Percentiles rank a stretch among this genome's conserved stretches.
Evolutionary conservation across 1,139 yeast genomes (phyloP).

Genomic region (Komagataea norvegica): DNA sequence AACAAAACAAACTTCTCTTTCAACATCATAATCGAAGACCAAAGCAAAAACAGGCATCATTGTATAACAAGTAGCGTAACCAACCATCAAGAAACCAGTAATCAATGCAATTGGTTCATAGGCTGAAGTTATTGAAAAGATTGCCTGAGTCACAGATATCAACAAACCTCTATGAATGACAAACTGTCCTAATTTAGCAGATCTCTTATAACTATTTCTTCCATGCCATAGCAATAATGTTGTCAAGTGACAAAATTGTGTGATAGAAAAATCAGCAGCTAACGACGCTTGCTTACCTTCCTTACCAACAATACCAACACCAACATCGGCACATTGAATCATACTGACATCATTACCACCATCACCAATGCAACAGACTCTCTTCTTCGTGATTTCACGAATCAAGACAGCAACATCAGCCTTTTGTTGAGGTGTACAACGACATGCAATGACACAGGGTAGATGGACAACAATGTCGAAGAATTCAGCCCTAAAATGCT

Average conservation of each 20-base stretch:
- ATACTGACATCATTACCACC: constrained; percentile 99
- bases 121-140: constrained; percentile 75
- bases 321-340: constrained; percentile 99
- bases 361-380: constrained; percentile 98
- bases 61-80: constrained; percentile 93
- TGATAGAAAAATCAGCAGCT: constrained; percentile 94
- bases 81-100: constrained; percentile 98
- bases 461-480: constrained; percentile 68
- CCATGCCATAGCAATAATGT: constrained; percentile 96
- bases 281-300: constrained; percentile 97
- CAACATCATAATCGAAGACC: constrained; percentile 87
- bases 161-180: constrained; percentile 94
- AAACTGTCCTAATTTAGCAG: constrained; percentile 92
- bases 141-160: constrained; percentile 95
- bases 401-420: constrained; percentile 90
- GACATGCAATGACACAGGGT: constrained; percentile 94
- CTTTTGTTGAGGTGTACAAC: constrained; percentile 98
- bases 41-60: constrained; percentile 98
- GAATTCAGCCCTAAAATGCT: constrained; percentile 61
- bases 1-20: constrained; percentile 79
- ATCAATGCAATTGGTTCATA: constrained; percentile 93
- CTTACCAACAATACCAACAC: constrained; percentile 98
- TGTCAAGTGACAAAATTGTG: constrained; percentile 86
- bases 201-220: constrained; percentile 89
- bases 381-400: constrained; percentile 70